These are phyloP conservation scores for Cercospora sp. DNA, from an alignment of 2,329 filamentous ascomycete species.

Conservation along the genomic window DNA sequence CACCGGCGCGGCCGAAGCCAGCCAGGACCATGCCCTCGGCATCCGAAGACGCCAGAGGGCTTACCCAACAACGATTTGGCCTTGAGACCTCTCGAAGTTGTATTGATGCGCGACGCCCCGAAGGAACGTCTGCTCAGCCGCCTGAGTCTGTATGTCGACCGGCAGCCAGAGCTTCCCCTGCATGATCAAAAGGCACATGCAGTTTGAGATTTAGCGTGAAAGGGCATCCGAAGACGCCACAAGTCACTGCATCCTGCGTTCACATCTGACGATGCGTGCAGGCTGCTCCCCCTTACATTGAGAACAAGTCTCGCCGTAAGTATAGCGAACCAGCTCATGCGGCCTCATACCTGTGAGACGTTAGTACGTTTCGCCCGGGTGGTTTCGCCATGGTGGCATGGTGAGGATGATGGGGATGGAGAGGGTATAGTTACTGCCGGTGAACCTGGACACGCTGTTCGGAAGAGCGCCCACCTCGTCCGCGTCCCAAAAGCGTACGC, in stretches of 20 bases:
- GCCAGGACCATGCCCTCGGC: slow-evolving; percentile 2
- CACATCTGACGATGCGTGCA: neutral
- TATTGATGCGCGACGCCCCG: slow-evolving; percentile 1
- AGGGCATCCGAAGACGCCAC: slow-evolving; percentile 3
- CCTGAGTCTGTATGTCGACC: neutral
- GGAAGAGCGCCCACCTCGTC: neutral
- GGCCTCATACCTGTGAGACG: slow-evolving; percentile 3
- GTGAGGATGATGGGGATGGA: neutral
- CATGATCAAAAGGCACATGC: neutral
- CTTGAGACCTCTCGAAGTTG: slow-evolving; percentile 10
- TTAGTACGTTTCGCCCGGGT: neutral
- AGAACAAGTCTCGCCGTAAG: slow-evolving; percentile 8
- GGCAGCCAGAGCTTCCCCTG: slow-evolving; percentile 3
- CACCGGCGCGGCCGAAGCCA: slow-evolving; percentile 5
- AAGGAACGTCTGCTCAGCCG: neutral
- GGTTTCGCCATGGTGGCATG: neutral
- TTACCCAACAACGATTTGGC: slow-evolving; percentile 7
- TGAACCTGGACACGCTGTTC: slow-evolving; percentile 1
- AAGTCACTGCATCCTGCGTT: neutral
- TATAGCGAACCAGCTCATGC: slow-evolving; percentile 4
- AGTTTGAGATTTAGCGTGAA: slow-evolving; percentile 10
- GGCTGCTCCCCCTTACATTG: slow-evolving; percentile 9
- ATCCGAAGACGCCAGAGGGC: slow-evolving; percentile 2
- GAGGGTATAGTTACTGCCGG: neutral
- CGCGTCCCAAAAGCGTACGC: neutral